Conservation (phyloP, 2,329 filamentous ascomycete species). For the Paecilomyces variotii region DNA sequence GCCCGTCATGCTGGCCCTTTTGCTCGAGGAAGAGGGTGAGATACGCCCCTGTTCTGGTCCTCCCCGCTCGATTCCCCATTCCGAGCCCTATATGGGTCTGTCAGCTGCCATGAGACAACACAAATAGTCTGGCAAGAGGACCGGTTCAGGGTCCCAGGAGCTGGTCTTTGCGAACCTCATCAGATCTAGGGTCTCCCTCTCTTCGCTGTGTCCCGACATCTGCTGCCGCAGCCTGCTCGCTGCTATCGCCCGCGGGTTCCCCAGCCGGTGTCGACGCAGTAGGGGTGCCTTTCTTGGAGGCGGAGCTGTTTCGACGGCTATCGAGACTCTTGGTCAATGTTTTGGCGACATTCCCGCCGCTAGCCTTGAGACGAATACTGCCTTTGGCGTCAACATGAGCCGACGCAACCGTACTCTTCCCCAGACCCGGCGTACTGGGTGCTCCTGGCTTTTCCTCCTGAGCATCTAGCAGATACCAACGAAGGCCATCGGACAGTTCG, state of each 20-base stretch:
- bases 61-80: background rate
- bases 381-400: constrained; percentile 82
- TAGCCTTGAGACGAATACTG: constrained; percentile 47
- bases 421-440: constrained; percentile 83
- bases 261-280: constrained; percentile 21
- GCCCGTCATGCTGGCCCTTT: background rate
- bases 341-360: constrained; percentile 66
- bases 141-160: constrained; percentile 33
- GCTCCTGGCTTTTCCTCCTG: constrained; percentile 86
- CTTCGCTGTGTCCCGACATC: constrained; percentile 26
- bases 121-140: background rate
- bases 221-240: constrained; percentile 24
- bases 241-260: constrained; percentile 28
- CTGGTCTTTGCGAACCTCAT: constrained; percentile 43
- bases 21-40: background rate
- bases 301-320: constrained; percentile 80
- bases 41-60: background rate
- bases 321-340: constrained; percentile 82
- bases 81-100: background rate
- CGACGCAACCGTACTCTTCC: constrained; percentile 83
- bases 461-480: constrained; percentile 95
- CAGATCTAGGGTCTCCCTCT: constrained; percentile 34
- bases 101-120: background rate
- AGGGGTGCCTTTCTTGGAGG: constrained; percentile 62
- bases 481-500: constrained; percentile 84